Evolutionary conservation across 495 filamentous ascomycete genomes (phyloP).

Genomic region (Xylaria bambusicola): DNA sequence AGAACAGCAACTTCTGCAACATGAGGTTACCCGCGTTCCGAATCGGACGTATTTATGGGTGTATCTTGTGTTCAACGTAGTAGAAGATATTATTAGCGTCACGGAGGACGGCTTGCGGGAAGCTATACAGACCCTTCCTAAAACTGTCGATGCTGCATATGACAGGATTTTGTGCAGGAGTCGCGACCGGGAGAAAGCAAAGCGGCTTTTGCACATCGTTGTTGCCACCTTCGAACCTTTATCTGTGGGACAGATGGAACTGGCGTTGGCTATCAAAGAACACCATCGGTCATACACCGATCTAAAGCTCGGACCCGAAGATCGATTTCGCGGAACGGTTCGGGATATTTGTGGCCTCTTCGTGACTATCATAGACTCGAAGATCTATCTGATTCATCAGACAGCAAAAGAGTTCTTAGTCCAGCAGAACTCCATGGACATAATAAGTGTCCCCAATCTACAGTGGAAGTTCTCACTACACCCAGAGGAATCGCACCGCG

Average conservation of each 20-base stretch:
- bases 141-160: slow-evolving; percentile 43
- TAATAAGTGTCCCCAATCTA: background rate
- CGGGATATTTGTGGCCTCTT: slow-evolving; percentile 44
- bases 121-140: slow-evolving; percentile 31
- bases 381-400: slow-evolving; percentile 47
- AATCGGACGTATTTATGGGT: slow-evolving; percentile 44
- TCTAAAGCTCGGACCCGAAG: slow-evolving; percentile 21
- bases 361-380: slow-evolving; percentile 36
- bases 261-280: slow-evolving; percentile 35
- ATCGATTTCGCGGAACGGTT: slow-evolving; percentile 27
- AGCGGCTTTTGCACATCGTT: slow-evolving; percentile 41
- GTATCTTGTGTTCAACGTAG: slow-evolving; percentile 32
- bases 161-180: slow-evolving; percentile 38
- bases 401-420: slow-evolving; percentile 45
- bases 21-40: slow-evolving; percentile 28
- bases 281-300: slow-evolving; percentile 20
- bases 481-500: slow-evolving; percentile 28
- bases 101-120: slow-evolving; percentile 19
- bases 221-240: slow-evolving; percentile 42
- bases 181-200: slow-evolving; percentile 28
- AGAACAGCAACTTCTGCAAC: slow-evolving; percentile 24
- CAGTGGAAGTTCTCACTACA: slow-evolving; percentile 28
- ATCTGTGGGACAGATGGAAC: slow-evolving; percentile 40
- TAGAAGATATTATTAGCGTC: slow-evolving; percentile 23
- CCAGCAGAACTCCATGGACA: background rate